Base-by-base conservation (phyloP, 2,329 filamentous ascomycete genomes). In the Lasiodiplodia sp. region DNA sequence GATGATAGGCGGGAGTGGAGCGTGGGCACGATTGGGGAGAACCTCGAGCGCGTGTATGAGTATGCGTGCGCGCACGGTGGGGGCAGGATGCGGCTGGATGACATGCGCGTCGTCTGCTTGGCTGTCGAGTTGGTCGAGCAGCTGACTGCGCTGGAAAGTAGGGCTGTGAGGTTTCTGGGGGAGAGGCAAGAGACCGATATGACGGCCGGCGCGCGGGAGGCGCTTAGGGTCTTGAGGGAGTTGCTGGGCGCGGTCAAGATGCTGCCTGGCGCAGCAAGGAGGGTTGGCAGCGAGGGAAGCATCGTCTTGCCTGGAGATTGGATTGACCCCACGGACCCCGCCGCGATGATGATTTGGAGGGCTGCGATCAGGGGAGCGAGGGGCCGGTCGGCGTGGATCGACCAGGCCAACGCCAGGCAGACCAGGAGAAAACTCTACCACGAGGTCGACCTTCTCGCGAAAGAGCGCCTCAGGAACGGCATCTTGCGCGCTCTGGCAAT, bases 181-280 rank as follows among this genome's bases (percentile, higher is more conserved):
- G 40, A 18, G 40, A 18, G 4, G 28, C 28, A 28, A 4, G 28
- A 1, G 4, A 28, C 5, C 28, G 28, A 44, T 10, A 18, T 34
- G 31, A 10, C 6, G 8, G 31, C 6, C 1, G 31, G 31, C 31
- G 40, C 18, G 40, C 4, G 4, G 44, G 18, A 10, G 8, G 44
- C 44, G 7, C 7, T 47, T 18, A 10, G 7, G n/a, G 0, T 21
- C 0, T 1, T 21, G 3, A 1, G 3, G 18, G 44, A 7, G 18
- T 0, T 47, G n/a, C 8, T 2, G n/a, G 18, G 4, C 2, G 44
- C 44, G 7, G 3, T 21, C 3, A 10, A 3, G 44, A 7, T 21
- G 7, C 0, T 21, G 8, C 3, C 7, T 1, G 44, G 8, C 5
- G 7, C n/a, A 0, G n/a, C 6, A n/a, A 1, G 2, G 44, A 10